phyloP scores from a whole-genome alignment of 2,329 filamentous ascomycete species.

The Hansfordia pulvinata region DNA sequence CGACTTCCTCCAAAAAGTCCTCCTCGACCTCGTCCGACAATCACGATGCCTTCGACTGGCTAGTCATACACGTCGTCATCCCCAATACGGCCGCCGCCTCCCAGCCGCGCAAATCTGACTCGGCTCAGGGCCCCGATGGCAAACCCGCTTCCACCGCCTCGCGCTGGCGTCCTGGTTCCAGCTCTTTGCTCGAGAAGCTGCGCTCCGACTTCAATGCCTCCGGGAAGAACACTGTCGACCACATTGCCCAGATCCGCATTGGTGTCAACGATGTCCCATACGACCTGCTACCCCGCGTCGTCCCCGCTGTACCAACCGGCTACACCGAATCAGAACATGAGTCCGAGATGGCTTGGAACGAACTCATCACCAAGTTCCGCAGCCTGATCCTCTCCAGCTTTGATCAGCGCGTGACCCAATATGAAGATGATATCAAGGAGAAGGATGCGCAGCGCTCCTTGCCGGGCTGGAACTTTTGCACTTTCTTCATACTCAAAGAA shows the following conservation, averaged over 20 bases:
- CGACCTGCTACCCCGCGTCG: constrained; percentile 46
- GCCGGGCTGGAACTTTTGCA: constrained; percentile 98
- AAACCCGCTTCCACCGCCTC: constrained; percentile 47
- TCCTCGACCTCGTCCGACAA: constrained; percentile 70
- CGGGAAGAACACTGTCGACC: constrained; percentile 57
- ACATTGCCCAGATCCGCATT: constrained; percentile 75
- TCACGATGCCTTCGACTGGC: constrained; percentile 92
- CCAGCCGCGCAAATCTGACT: constrained; percentile 51
- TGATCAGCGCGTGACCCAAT: constrained; percentile 79
- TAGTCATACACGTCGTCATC: constrained; percentile 84
- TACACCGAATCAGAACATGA: constrained; percentile 65
- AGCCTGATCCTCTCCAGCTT: constrained; percentile 78
- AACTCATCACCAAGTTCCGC: constrained; percentile 79
- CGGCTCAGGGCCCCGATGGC: constrained; percentile 45
- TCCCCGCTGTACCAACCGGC: constrained; percentile 47
- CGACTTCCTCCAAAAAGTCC: constrained; percentile 40
- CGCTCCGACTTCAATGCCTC: constrained; percentile 76
- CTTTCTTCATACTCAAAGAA: constrained; percentile 96
- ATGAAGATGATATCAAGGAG: constrained; percentile 94
- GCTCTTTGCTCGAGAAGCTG: constrained; percentile 79
- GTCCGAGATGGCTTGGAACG: constrained; percentile 67
- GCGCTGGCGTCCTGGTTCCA: constrained; percentile 67
- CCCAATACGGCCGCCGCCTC: constrained; percentile 73
- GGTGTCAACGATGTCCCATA: constrained; percentile 56
- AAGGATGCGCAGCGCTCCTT: constrained; percentile 76